phyloP scores from a whole-genome alignment of 1,139 yeast species.

The Saccharomyces hybrid region DNA sequence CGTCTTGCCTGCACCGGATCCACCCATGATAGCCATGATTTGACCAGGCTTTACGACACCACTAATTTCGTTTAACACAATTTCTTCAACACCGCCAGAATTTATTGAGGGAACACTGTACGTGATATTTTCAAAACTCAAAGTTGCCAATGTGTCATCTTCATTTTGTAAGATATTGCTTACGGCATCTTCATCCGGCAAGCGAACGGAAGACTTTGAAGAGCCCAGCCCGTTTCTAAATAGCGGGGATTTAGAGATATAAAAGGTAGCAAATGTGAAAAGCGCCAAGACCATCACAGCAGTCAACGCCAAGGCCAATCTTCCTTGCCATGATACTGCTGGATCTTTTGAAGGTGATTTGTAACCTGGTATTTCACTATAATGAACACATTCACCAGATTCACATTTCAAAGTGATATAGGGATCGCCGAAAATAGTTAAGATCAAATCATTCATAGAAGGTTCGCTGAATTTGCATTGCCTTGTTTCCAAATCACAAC shows the following conservation, averaged over 20 bases:
- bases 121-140: slow-evolving; percentile 65
- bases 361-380: slow-evolving; percentile 89
- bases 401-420: slow-evolving; percentile 70
- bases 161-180: slow-evolving; percentile 44
- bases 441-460: slow-evolving; percentile 86
- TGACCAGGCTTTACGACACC: slow-evolving; percentile 84
- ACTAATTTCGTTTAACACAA: slow-evolving; percentile 53
- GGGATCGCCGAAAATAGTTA: slow-evolving; percentile 88
- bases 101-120: slow-evolving; percentile 42
- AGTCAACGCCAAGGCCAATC: slow-evolving; percentile 37
- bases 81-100: slow-evolving; percentile 23
- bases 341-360: slow-evolving; percentile 52
- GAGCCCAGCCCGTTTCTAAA: slow-evolving; percentile 34
- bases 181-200: slow-evolving; percentile 34
- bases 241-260: slow-evolving; percentile 57
- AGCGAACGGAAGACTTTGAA: slow-evolving; percentile 22
- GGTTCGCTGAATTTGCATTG: slow-evolving; percentile 86
- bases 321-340: slow-evolving; percentile 42
- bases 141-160: slow-evolving; percentile 52
- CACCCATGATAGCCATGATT: slow-evolving; percentile 94
- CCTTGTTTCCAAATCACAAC: slow-evolving; percentile 57
- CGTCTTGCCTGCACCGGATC: slow-evolving; percentile 97
- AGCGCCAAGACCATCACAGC: slow-evolving; percentile 32
- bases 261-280: slow-evolving; percentile 38
- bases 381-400: slow-evolving; percentile 88